Conservation (phyloP, 768 basidiomycete genomes). For the Pleurotus citrinopileatus region DNA sequence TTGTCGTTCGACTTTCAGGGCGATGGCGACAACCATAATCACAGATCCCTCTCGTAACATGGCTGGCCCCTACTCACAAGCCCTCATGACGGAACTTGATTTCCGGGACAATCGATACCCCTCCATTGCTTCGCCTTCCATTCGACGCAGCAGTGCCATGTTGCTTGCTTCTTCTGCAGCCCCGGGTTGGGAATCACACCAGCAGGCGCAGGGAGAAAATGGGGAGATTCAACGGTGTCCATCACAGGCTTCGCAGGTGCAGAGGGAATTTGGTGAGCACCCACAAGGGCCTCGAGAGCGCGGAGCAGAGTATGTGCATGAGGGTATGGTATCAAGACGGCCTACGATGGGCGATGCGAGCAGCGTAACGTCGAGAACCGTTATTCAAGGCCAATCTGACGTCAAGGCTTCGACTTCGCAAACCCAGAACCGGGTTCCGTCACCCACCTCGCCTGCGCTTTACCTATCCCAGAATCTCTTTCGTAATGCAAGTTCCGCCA, state of each 20-base stretch:
- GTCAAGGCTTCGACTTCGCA: not conserved
- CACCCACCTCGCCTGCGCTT: not conserved
- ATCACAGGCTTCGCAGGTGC: slow-evolving; percentile 4
- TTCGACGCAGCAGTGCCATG: slow-evolving; percentile 26
- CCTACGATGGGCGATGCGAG: not conserved
- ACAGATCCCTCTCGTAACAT: slow-evolving; percentile 3
- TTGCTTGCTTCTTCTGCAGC: slow-evolving; percentile 24
- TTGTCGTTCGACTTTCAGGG: slow-evolving; percentile 18
- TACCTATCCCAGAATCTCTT: slow-evolving; percentile 7
- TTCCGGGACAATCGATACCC: slow-evolving; percentile 63
- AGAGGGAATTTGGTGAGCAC: not conserved
- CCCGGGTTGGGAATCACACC: slow-evolving; percentile 21
- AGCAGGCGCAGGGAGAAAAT: not conserved
- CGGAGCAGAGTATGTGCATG: not conserved
- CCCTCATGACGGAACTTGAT: slow-evolving; percentile 59
- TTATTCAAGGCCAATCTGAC: not conserved
- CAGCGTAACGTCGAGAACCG: not conserved
- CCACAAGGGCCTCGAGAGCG: not conserved
- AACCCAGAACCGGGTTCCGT: not conserved
- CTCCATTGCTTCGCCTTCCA: slow-evolving; percentile 24
- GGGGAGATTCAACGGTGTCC: not conserved
- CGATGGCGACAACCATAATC: slow-evolving; percentile 50
- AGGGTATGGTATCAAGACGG: not conserved
- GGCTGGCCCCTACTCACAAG: slow-evolving; percentile 41
- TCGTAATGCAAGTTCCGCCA: slow-evolving; percentile 17